Evolutionary conservation across 2,329 filamentous ascomycete species (phyloP).

Genomic region (Fusarium sp.): DNA sequence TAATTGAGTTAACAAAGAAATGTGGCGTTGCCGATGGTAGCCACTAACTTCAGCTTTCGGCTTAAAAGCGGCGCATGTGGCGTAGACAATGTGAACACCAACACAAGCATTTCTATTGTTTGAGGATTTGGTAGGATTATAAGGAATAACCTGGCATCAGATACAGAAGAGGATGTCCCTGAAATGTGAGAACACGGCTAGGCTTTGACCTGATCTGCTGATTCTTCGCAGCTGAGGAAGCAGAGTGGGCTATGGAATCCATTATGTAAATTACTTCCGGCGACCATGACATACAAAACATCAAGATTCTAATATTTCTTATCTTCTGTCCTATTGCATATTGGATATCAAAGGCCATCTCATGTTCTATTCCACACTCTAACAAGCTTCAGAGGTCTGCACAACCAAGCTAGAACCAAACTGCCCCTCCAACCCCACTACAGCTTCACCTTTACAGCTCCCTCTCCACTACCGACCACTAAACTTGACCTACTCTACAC

Average conservation of each 20-base stretch:
- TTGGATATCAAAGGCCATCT: background rate
- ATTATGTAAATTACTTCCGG: accelerated
- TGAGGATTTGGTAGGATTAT: too few relatives aligned
- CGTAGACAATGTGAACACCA: background rate
- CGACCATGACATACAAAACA: background rate
- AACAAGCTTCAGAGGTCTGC: background rate
- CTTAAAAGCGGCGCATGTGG: constrained; percentile 13
- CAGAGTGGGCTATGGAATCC: background rate
- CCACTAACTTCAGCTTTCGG: constrained; percentile 1
- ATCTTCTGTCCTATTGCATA: background rate
- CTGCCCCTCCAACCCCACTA: constrained; percentile 28
- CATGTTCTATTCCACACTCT: background rate
- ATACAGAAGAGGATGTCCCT: background rate
- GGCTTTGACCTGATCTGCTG: background rate
- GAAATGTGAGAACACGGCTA: too few relatives aligned
- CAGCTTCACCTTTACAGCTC: constrained; percentile 8
- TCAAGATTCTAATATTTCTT: background rate
- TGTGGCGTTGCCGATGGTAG: constrained; percentile 27
- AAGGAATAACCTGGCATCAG: too few relatives aligned
- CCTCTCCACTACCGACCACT: constrained; percentile 50
- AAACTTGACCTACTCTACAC: constrained; percentile 47
- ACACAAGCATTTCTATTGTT: background rate
- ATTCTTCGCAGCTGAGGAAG: background rate
- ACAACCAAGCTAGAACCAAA: background rate
- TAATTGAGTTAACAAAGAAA: constrained; percentile 19